A percentile compares a stretch with the other conserved stretches of the same genome.
Evolutionary conservation across 306 rosid species (phyloP).

Genomic region (Chamaecrista fasciculata): DNA sequence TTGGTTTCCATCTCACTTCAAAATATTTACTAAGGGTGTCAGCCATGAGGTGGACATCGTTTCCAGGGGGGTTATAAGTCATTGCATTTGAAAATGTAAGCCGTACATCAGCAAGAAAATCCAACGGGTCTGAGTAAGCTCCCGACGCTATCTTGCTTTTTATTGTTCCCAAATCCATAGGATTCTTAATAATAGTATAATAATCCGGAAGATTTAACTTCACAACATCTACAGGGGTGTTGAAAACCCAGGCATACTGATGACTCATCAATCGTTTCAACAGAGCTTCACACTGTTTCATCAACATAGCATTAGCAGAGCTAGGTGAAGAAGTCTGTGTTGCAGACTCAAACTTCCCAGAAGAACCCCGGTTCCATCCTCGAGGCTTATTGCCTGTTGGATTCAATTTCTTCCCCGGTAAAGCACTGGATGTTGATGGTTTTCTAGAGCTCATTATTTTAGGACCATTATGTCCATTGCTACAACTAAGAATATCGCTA

Average conservation of each 20-base stretch:
- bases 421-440: constrained; percentile 38
- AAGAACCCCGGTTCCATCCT: constrained; percentile 48
- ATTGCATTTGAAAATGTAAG: constrained; percentile 75
- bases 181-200: constrained; percentile 64
- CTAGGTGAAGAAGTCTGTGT: constrained; percentile 37
- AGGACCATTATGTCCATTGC: constrained; percentile 48
- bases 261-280: constrained; percentile 65
- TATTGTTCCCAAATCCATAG: constrained; percentile 87
- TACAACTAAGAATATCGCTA: constrained; percentile 73
- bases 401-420: constrained; percentile 40
- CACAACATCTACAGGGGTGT: constrained; percentile 71
- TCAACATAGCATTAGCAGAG: constrained; percentile 46
- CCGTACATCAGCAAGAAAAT: constrained; percentile 66
- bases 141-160: constrained; percentile 57
- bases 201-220: constrained; percentile 81
- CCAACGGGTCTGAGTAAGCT: constrained; percentile 49
- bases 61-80: constrained; percentile 82
- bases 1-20: constrained; percentile 75
- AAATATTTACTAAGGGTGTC: constrained; percentile 66
- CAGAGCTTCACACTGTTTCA: constrained; percentile 71
- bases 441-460: constrained; percentile 41
- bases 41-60: constrained; percentile 67
- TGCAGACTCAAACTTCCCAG: constrained; percentile 54
- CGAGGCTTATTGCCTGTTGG: constrained; percentile 39
- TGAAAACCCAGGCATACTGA: constrained; percentile 70